Evolutionary conservation across 169 alveolate species (phyloP).

Genomic region (Plasmodium knowlesi): DNA sequence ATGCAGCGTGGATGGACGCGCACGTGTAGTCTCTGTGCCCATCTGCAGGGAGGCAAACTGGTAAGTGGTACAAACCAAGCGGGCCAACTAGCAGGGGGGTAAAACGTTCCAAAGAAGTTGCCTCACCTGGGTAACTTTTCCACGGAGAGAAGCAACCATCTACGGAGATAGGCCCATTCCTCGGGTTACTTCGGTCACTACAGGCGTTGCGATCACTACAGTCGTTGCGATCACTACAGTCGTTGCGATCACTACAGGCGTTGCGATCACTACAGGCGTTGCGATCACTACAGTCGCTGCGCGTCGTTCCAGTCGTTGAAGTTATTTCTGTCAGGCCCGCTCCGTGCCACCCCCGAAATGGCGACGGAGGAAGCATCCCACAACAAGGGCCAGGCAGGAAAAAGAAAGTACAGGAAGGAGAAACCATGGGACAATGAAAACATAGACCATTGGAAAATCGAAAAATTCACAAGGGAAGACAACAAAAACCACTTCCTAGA

Average conservation of each 20-base stretch:
- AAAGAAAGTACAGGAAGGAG: conserved; percentile 95
- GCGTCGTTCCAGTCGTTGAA: background rate
- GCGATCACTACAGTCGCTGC: background rate
- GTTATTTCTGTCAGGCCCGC: background rate
- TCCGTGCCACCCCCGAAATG: background rate
- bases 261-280: background rate
- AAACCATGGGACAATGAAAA: conserved; percentile 99
- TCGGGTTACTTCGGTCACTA: background rate
- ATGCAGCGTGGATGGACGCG: background rate
- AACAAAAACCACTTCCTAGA: conserved; percentile 91
- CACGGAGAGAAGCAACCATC: background rate
- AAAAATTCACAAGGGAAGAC: conserved; percentile 86
- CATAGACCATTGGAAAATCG: conserved; percentile 98
- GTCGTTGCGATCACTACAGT: background rate
- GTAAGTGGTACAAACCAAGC: background rate
- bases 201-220: background rate
- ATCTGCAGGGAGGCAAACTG: background rate
- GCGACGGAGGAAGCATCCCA: background rate
- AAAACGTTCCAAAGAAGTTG: background rate
- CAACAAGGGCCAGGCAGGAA: conserved; percentile 30
- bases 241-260: background rate
- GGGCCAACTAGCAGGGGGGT: background rate
- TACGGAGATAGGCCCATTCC: background rate
- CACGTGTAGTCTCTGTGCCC: background rate
- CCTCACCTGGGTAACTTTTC: background rate